Evolutionary conservation across 805 yeast genomes (phyloP).

Genomic region (Lipomyces kockii): DNA sequence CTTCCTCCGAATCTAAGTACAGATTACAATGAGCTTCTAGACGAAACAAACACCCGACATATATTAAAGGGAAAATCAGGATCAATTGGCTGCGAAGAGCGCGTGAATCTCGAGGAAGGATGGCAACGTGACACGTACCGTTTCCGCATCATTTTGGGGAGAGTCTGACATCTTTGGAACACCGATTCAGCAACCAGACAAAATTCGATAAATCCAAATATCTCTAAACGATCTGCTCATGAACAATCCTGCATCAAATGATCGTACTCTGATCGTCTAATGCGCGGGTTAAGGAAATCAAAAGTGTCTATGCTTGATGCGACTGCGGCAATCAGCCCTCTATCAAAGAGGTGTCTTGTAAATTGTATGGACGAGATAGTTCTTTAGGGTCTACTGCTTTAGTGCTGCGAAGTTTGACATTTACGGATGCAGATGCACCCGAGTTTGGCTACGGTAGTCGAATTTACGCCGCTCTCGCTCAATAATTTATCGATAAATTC

Average conservation of each 20-base stretch:
- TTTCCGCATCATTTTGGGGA: constrained; percentile 45
- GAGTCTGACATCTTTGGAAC: constrained; percentile 73
- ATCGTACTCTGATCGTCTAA: not conserved
- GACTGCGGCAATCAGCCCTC: not conserved
- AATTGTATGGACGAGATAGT: too few relatives aligned
- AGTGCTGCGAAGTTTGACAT: too few relatives aligned
- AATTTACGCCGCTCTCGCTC: too few relatives aligned
- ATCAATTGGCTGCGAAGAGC: not conserved
- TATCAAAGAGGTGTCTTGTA: too few relatives aligned
- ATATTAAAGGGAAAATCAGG: not conserved
- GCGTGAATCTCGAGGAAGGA: not conserved
- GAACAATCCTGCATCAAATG: not conserved
- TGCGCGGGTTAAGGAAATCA: not conserved
- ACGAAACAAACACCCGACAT: not conserved
- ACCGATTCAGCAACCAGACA: constrained; percentile 43
- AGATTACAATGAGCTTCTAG: not conserved
- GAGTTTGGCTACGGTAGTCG: too few relatives aligned
- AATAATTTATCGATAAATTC: too few relatives aligned
- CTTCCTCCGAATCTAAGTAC: constrained; percentile 51
- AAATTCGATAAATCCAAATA: not conserved
- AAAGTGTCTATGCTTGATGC: not conserved
- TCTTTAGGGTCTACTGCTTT: too few relatives aligned
- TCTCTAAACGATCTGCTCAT: not conserved
- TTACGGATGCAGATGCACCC: too few relatives aligned
- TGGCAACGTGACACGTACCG: constrained; percentile 12